Evolutionary conservation across 164 flowering plant genomes (phyloP).

Genomic region (Vitis labrusca): DNA sequence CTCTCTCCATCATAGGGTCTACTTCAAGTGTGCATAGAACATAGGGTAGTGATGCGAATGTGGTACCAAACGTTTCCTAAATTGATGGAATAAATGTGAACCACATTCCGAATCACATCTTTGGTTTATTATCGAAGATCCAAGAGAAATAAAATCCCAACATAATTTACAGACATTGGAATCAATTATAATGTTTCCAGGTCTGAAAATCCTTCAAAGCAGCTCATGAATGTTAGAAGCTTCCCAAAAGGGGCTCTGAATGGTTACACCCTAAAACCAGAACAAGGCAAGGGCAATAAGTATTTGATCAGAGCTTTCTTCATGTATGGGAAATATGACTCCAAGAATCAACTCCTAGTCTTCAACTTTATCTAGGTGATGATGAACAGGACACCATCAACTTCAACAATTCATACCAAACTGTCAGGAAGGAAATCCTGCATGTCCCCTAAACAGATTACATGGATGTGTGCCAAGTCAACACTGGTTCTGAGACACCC

Average conservation of each 20-base stretch:
- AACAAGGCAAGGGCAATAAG: not conserved
- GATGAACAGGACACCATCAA: slow-evolving; percentile 18
- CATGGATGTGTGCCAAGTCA: slow-evolving; percentile 23
- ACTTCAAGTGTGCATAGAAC: too few species aligned
- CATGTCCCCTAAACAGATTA: not conserved
- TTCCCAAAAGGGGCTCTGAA: slow-evolving; percentile 21
- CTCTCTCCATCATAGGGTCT: too few species aligned
- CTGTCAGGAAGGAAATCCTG: slow-evolving; percentile 12
- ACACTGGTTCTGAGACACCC: slow-evolving; percentile 21
- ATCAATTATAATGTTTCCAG: slow-evolving; percentile 3
- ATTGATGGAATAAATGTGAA: too few species aligned
- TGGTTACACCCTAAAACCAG: slow-evolving; percentile 19
- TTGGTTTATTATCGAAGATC: too few species aligned
- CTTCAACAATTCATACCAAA: not conserved
- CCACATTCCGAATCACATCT: too few species aligned
- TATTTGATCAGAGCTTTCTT: slow-evolving; percentile 31
- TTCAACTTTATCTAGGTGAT: slow-evolving; percentile 24
- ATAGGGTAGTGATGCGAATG: too few species aligned
- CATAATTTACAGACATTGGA: slow-evolving; percentile 16
- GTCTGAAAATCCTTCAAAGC: not conserved
- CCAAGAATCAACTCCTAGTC: not conserved
- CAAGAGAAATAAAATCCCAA: too few species aligned
- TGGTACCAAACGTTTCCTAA: too few species aligned
- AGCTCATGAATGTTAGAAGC: slow-evolving; percentile 9
- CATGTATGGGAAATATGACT: slow-evolving; percentile 35